Base-by-base conservation (phyloP, 805 yeast genomes). In the Pichia membranifaciens region DNA sequence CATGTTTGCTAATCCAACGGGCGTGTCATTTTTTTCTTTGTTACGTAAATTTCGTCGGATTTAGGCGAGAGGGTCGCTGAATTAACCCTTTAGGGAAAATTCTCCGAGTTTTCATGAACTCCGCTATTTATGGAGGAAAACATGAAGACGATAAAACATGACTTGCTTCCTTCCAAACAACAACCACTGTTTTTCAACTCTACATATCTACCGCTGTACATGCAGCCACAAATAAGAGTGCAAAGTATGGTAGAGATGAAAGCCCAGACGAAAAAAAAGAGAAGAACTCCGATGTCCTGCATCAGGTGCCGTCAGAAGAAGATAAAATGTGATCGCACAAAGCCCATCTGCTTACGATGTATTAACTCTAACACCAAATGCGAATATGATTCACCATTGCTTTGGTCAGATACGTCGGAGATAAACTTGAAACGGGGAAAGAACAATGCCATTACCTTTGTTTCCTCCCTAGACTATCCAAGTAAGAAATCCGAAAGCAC, bases 241-340 rank as follows among this genome's bases (percentile, higher is more conserved):
- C n/a, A n/a, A n/a, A n/a, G 10, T 29, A 29, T 29, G 15, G 15
- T 29, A 17, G 36, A 33, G 5, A 28, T 37, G 42, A 13, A 37
- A 2, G 18, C 12, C 6, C 39, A 17, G 16, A 32, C 29, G 9
- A 58, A 58, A 36, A 53, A 53, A 43, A 45, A 50, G 28, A 45
- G 63, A 16, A 51, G 62, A 49, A 51, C 55, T 4, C 61, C 62
- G 1, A 43, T 56, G 8, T 55, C 61, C 1, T 60, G 64, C 38
- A 39, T 51, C 5, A 28, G 23, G 15, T 60, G 64, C 42, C 39
- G 62, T 15, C 45, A 44, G 31, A 49, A 52, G 23, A 60, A 60
- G 45, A 46, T 59, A 25, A 57, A 55, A 39, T 60, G 64, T 50
- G 62, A 58, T 43, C 45, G 59, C 22, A 23, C 38, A 2, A 53